Evolutionary conservation across 164 flowering plant species (phyloP).

Genomic region (Cinnamomum micranthum): DNA sequence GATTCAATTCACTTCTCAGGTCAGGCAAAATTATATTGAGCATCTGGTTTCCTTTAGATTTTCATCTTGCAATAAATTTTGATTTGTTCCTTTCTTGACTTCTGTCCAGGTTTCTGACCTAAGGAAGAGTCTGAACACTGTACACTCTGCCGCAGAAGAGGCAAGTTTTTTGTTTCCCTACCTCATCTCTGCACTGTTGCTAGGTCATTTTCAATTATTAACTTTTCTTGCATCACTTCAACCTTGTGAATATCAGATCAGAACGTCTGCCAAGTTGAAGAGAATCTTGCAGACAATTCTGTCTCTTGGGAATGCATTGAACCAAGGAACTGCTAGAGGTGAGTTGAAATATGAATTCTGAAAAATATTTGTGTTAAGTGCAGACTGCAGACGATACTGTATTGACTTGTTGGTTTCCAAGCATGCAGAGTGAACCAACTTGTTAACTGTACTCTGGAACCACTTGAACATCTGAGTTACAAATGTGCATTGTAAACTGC

Average conservation of each 20-base stretch:
- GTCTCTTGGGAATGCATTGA: slow-evolving; percentile 89
- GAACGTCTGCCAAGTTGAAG: slow-evolving; percentile 69
- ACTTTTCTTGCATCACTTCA: slow-evolving; percentile 6
- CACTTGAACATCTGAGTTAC: not conserved
- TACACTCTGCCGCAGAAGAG: slow-evolving; percentile 79
- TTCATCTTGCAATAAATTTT: not conserved
- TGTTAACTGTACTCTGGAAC: not conserved
- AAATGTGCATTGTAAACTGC: not conserved
- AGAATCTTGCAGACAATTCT: slow-evolving; percentile 93
- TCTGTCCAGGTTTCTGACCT: slow-evolving; percentile 71
- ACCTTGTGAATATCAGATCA: slow-evolving; percentile 46
- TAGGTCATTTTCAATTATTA: not conserved
- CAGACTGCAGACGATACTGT: not conserved
- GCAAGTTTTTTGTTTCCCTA: slow-evolving; percentile 33
- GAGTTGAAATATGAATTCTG: slow-evolving; percentile 16
- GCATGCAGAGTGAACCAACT: not conserved
- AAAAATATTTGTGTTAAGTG: too few relatives aligned
- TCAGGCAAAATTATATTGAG: slow-evolving; percentile 22
- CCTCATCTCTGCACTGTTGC: not conserved
- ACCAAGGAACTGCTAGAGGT: slow-evolving; percentile 98
- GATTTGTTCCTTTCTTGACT: not conserved
- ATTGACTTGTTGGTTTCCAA: not conserved
- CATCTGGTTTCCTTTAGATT: not conserved
- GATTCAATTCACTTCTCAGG: slow-evolving; percentile 81
- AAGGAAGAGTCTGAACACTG: slow-evolving; percentile 57